These are phyloP conservation scores for Hamamelis virginiana DNA, from an alignment of 164 flowering plant species.

Conservation along the genomic window DNA sequence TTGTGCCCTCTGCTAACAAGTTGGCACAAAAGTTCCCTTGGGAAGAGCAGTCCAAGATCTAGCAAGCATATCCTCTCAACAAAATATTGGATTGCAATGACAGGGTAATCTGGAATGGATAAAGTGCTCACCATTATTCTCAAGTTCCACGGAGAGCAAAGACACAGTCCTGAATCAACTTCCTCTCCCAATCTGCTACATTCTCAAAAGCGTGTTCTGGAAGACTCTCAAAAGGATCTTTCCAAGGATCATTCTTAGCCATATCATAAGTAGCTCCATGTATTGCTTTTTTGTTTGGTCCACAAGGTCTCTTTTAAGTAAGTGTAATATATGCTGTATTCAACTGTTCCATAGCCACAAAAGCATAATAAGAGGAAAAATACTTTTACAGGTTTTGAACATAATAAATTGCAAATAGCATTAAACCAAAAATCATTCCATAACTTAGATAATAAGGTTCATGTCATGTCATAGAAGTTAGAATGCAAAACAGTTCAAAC, in stretches of 20 bases:
- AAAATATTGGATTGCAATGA: no score
- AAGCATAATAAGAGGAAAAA: background rate
- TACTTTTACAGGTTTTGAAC: no score
- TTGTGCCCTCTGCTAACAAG: no score
- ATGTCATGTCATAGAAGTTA: no score
- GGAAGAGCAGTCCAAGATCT: no score
- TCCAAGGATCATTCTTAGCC: constrained; percentile 80
- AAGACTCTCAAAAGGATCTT: constrained; percentile 85
- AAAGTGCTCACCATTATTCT: constrained; percentile 15
- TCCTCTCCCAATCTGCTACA: constrained; percentile 89
- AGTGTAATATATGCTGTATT: constrained; percentile 64
- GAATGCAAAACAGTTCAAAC: no score
- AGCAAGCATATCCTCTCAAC: no score
- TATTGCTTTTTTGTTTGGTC: constrained; percentile 81
- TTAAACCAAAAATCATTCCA: no score
- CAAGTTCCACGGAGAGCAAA: constrained; percentile 72
- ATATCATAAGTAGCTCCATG: constrained; percentile 91
- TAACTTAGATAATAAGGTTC: no score
- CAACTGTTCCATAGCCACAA: constrained; percentile 46
- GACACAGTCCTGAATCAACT: constrained; percentile 70
- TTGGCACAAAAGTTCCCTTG: no score
- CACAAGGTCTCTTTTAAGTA: constrained; percentile 83
- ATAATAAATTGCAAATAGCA: no score
- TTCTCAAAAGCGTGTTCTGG: constrained; percentile 74
- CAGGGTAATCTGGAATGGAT: background rate